Conservation (phyloP, 371 early-diverging fungal species). For the Coemansia sp. region DNA sequence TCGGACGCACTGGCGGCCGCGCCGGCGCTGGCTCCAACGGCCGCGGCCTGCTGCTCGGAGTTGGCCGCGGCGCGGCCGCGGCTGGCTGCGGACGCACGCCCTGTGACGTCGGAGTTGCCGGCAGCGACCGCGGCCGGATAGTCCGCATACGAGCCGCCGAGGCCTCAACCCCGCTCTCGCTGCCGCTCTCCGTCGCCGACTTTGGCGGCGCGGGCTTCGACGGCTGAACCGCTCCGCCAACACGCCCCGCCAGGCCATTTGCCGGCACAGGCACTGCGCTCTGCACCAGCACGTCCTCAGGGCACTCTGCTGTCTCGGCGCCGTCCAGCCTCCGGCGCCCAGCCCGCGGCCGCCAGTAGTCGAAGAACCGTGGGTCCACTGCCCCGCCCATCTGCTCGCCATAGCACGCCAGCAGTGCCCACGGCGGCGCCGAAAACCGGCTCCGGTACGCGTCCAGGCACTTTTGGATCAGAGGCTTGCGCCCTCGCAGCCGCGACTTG, state of each 20-base stretch:
- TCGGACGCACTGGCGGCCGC: neutral
- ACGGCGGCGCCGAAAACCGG: constrained; percentile 46
- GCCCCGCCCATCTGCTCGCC: constrained; percentile 17
- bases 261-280: neutral
- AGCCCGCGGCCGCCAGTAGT: constrained; percentile 31
- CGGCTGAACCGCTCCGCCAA: neutral
- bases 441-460: constrained; percentile 67
- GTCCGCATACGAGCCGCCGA: constrained; percentile 17
- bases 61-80: neutral
- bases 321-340: neutral
- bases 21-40: neutral
- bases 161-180: neutral
- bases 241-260: neutral
- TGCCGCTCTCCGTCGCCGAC: neutral
- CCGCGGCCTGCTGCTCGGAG: neutral
- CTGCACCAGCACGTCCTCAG: too few species aligned
- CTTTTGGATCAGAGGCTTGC: constrained; percentile 60
- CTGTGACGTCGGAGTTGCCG: neutral
- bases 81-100: neutral
- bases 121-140: constrained; percentile 5
- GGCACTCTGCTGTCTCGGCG: neutral
- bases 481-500: constrained; percentile 56
- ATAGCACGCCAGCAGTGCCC: constrained; percentile 33
- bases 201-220: too few species aligned
- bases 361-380: constrained; percentile 25